Conservation (phyloP, 2,329 filamentous ascomycete species). For the Fusarium guadeloupense region DNA sequence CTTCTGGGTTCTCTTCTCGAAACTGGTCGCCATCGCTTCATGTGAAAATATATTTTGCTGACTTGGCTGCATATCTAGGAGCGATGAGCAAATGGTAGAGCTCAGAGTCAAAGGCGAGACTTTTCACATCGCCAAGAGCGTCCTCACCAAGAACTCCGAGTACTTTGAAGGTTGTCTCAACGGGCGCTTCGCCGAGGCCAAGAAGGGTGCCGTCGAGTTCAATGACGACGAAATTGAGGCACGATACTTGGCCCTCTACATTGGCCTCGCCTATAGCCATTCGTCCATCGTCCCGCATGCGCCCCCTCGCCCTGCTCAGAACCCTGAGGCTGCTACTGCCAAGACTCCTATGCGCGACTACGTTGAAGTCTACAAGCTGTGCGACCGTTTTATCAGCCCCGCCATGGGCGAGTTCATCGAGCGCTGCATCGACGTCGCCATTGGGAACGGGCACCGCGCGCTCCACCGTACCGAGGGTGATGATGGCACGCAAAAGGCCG, state of each 20-base stretch:
- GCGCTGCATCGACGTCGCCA: conserved; percentile 44
- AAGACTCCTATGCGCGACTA: conserved; percentile 46
- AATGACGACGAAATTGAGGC: conserved; percentile 46
- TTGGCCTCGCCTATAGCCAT: conserved; percentile 49
- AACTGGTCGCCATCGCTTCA: neutral
- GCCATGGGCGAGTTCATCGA: conserved; percentile 45
- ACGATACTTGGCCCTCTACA: conserved; percentile 47
- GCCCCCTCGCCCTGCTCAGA: conserved; percentile 34
- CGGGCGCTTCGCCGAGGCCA: conserved; percentile 43
- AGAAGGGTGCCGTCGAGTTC: conserved; percentile 43
- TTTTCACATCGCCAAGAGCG: conserved; percentile 44
- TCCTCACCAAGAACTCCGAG: conserved; percentile 47
- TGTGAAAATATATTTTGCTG: neutral
- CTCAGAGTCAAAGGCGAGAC: conserved; percentile 44
- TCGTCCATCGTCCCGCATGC: conserved; percentile 47
- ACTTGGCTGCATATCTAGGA: conserved; percentile 31
- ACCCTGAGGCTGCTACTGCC: conserved; percentile 41
- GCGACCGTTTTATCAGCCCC: conserved; percentile 48
- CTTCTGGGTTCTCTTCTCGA: neutral
- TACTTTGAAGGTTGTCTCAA: conserved; percentile 47
- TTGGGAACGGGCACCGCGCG: conserved; percentile 47
- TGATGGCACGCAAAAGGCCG: conserved; percentile 40
- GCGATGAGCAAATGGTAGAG: conserved; percentile 45
- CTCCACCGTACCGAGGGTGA: conserved; percentile 44
- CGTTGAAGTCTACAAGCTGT: conserved; percentile 50